phyloP scores from a whole-genome alignment of 805 yeast species.

The Metschnikowia santaceciliae region DNA sequence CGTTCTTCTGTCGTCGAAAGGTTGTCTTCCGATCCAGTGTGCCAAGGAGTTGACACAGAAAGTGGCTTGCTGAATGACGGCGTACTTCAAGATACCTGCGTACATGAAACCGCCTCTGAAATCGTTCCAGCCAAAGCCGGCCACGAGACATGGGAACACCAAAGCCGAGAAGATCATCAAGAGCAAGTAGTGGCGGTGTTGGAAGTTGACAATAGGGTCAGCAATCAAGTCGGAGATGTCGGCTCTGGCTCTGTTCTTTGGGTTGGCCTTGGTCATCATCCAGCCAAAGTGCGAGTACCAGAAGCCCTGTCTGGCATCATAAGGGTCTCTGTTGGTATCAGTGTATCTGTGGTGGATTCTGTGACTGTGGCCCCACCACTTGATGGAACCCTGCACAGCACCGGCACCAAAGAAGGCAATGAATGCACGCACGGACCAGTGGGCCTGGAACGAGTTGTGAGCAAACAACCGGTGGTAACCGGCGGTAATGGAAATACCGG shows the following conservation, averaged over 20 bases:
- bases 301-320: conserved; percentile 79
- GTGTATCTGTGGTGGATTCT: conserved; percentile 85
- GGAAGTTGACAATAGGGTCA: conserved; percentile 77
- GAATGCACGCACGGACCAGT: conserved; percentile 55
- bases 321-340: conserved; percentile 79
- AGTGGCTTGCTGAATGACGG: conserved; percentile 76
- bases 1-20: conserved; percentile 82
- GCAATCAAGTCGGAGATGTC: conserved; percentile 72
- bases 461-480: conserved; percentile 82
- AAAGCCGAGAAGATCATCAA: conserved; percentile 60
- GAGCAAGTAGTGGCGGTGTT: conserved; percentile 71
- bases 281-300: conserved; percentile 86
- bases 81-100: conserved; percentile 69
- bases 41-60: conserved; percentile 84
- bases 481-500: conserved; percentile 77
- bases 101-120: conserved; percentile 71
- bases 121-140: conserved; percentile 28
- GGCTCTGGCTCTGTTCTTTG: conserved; percentile 76
- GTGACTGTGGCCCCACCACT: conserved; percentile 88
- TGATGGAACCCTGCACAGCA: conserved; percentile 78
- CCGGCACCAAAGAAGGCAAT: conserved; percentile 80
- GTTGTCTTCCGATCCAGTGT: conserved; percentile 83
- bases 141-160: conserved; percentile 53
- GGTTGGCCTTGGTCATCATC: conserved; percentile 80
- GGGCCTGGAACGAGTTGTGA: conserved; percentile 68